Conservation (phyloP, 257 asterid species). For the Penstemon davidsonii region DNA sequence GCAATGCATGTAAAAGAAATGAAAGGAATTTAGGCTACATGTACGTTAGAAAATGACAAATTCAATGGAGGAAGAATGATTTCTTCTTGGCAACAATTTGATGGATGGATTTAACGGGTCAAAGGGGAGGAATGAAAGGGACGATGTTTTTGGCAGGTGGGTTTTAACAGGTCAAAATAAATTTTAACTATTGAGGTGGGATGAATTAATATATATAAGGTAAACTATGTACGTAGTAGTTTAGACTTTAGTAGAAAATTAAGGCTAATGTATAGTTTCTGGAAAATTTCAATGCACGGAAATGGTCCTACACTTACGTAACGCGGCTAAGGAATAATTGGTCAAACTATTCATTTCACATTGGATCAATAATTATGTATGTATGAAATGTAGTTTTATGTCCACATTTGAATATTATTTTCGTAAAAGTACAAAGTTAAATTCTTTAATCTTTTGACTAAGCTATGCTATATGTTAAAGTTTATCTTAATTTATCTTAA, state of each 20-base stretch:
- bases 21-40: neutral
- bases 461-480: too few relatives aligned
- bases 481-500: too few relatives aligned
- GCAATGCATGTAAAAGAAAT: neutral
- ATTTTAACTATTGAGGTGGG: too few relatives aligned
- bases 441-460: too few relatives aligned
- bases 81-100: neutral
- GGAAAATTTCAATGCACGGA: conserved; percentile 5
- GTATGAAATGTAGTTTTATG: neutral
- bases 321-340: neutral
- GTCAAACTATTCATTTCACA: neutral
- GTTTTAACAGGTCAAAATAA: conserved; percentile 42
- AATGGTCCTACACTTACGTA: neutral
- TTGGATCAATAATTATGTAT: too few relatives aligned
- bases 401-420: neutral
- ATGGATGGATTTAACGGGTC: conserved; percentile 22
- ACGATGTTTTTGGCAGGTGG: conserved; percentile 20
- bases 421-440: too few relatives aligned
- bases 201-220: too few relatives aligned
- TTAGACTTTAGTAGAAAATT: too few relatives aligned
- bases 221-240: too few relatives aligned
- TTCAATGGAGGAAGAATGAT: conserved; percentile 9
- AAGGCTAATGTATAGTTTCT: too few relatives aligned
- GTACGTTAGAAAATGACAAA: neutral
- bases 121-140: conserved; percentile 19